Conservation (phyloP, 495 filamentous ascomycete genomes). For the Hypoxylon crocopeplum region DNA sequence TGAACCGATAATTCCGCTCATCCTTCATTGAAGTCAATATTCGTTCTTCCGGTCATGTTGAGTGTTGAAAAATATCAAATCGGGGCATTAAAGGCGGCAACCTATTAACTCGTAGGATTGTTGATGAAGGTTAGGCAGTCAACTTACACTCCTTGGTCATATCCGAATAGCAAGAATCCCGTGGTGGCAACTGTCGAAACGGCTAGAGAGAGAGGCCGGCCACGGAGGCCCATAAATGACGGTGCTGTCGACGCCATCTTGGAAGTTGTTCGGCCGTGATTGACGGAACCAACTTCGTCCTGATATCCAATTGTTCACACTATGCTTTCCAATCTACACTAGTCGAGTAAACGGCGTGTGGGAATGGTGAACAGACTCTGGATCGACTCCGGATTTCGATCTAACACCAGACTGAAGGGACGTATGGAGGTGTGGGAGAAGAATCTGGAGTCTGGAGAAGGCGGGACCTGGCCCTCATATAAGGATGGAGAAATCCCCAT, state of each 20-base stretch:
- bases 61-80: conserved; percentile 14
- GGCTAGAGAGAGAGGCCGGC: conserved; percentile 65
- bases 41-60: neutral
- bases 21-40: conserved; percentile 40
- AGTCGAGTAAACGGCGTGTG: too few species aligned
- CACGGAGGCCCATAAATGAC: conserved; percentile 67
- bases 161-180: conserved; percentile 77
- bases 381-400: conserved; percentile 33
- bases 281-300: too few species aligned
- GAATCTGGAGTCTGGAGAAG: conserved; percentile 33
- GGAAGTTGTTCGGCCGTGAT: conserved; percentile 1
- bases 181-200: conserved; percentile 70
- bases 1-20: conserved; percentile 83
- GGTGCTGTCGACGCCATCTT: conserved; percentile 53
- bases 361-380: too few species aligned
- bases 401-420: conserved; percentile 27
- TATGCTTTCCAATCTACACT: too few species aligned
- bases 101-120: neutral
- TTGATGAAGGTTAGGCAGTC: neutral
- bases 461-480: conserved; percentile 33
- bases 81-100: neutral
- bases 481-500: conserved; percentile 26
- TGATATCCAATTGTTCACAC: conserved; percentile 1
- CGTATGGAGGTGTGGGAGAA: conserved; percentile 25
- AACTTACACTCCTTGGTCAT: conserved; percentile 61